Conservation (phyloP, 75 land plant species). For the Gnetum montanum region DNA sequence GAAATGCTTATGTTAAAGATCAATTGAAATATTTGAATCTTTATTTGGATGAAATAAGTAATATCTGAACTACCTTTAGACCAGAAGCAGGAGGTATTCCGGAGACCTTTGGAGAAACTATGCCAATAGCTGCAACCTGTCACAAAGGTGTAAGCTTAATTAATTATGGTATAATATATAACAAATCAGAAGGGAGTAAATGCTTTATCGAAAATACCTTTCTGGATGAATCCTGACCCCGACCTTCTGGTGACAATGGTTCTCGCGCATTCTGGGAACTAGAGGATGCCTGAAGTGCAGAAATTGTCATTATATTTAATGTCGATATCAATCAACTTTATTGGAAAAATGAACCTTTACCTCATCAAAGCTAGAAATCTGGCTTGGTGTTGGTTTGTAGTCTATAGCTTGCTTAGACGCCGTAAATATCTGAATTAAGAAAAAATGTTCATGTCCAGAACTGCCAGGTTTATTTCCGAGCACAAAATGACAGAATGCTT, state of each 20-base stretch:
- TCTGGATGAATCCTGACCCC: background rate
- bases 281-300: conserved; percentile 15
- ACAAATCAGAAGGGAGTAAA: background rate
- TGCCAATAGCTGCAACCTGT: background rate
- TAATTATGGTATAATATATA: background rate
- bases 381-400: too few relatives aligned
- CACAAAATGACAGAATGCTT: too few relatives aligned
- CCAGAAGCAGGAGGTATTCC: conserved; percentile 3
- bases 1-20: background rate
- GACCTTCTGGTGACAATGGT: background rate
- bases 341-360: too few relatives aligned
- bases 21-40: background rate
- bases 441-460: too few relatives aligned
- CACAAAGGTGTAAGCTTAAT: background rate
- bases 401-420: too few relatives aligned
- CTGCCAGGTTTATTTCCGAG: too few relatives aligned
- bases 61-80: conserved; percentile 3
- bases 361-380: too few relatives aligned
- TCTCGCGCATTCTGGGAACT: background rate
- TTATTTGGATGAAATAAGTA: background rate
- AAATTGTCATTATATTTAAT: too few relatives aligned
- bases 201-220: background rate
- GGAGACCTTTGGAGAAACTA: conserved; percentile 5
- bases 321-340: too few relatives aligned
- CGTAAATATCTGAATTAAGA: too few relatives aligned